Conservation (phyloP, 140 eudicot genomes). For the Stevia rebaudiana region DNA sequence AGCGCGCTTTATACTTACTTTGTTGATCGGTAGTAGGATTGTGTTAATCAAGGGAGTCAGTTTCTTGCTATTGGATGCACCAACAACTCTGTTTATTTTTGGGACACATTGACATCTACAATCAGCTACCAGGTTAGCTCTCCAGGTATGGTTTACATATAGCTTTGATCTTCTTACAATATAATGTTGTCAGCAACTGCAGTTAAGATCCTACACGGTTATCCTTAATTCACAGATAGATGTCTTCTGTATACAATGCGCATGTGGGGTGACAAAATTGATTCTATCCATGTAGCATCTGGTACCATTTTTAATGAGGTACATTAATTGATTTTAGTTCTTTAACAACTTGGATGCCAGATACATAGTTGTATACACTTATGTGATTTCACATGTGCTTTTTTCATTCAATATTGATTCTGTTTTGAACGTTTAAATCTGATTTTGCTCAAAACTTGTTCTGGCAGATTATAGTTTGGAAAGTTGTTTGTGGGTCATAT, state of each 20-base stretch:
- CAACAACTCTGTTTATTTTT: conserved; percentile 69
- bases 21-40: conserved; percentile 36
- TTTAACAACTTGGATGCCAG: neutral
- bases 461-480: conserved; percentile 86
- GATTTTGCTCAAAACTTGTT: conserved; percentile 4
- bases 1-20: neutral
- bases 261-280: conserved; percentile 69
- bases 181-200: neutral
- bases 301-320: conserved; percentile 96
- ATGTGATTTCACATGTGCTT: neutral
- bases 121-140: conserved; percentile 43
- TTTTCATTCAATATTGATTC: neutral
- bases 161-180: neutral
- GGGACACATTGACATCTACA: conserved; percentile 45
- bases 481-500: conserved; percentile 35
- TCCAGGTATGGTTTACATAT: conserved; percentile 46
- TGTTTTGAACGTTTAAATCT: neutral
- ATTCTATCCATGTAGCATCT: conserved; percentile 71
- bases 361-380: neutral
- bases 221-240: conserved; percentile 41
- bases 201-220: neutral
- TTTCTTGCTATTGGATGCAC: conserved; percentile 81
- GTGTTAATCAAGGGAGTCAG: conserved; percentile 27
- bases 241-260: conserved; percentile 91
- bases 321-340: neutral